phyloP scores from a whole-genome alignment of 2,329 filamentous ascomycete genomes.

The Colletotrichum sp. region DNA sequence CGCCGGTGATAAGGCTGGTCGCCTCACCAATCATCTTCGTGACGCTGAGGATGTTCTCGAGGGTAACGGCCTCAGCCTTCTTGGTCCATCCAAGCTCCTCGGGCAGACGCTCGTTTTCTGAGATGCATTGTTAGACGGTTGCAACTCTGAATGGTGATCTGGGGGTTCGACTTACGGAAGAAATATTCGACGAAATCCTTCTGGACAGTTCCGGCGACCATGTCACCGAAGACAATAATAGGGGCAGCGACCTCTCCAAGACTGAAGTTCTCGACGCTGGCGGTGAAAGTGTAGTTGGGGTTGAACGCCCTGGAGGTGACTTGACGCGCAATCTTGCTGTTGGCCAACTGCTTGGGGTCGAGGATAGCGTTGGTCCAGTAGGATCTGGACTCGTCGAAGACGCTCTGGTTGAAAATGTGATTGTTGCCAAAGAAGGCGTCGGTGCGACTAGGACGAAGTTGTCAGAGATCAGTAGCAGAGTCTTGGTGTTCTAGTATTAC shows the following conservation, averaged over 20 bases:
- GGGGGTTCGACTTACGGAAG: conserved; percentile 40
- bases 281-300: conserved; percentile 52
- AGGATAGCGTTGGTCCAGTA: conserved; percentile 52
- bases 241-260: conserved; percentile 56
- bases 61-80: not conserved
- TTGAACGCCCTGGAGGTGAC: conserved; percentile 50
- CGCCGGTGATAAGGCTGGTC: not conserved
- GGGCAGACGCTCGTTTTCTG: conserved; percentile 19
- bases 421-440: conserved; percentile 58
- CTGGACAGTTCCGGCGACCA: conserved; percentile 40
- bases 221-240: conserved; percentile 54
- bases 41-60: conserved; percentile 1
- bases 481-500: not conserved
- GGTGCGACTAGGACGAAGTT: conserved; percentile 36
- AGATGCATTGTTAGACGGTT: not conserved
- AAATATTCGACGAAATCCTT: conserved; percentile 47
- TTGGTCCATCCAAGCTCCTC: conserved; percentile 14
- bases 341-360: conserved; percentile 46
- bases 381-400: conserved; percentile 49
- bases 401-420: conserved; percentile 55
- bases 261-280: conserved; percentile 46
- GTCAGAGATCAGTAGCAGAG: not conserved
- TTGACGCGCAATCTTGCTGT: conserved; percentile 49
- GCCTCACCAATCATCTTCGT: conserved; percentile 5
- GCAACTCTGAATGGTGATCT: not conserved